Percentiles rank a stretch among this genome's conserved stretches.
Conservation (phyloP, 352 stramenopile species). For the Globisporangium spinosum region DNA sequence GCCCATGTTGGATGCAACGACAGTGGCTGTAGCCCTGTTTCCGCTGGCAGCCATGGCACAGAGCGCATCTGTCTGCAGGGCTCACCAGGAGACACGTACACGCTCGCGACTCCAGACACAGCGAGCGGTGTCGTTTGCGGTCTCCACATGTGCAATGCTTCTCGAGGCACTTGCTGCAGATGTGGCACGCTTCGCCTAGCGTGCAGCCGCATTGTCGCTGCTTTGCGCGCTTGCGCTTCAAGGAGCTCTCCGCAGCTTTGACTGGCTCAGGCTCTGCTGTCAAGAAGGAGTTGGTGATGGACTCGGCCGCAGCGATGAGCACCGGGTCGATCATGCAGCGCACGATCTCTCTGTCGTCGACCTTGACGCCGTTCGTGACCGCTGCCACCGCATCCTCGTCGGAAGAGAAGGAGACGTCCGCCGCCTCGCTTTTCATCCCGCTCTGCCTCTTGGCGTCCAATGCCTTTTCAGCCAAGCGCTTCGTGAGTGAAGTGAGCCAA, state of each 20-base stretch:
- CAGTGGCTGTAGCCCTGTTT: constrained; percentile 40
- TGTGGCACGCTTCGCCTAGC: constrained; percentile 41
- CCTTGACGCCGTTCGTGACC: background rate
- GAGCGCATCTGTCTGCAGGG: constrained; percentile 31
- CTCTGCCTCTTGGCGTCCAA: background rate
- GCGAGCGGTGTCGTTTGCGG: constrained; percentile 10
- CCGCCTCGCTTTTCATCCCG: background rate
- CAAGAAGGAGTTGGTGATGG: constrained; percentile 12
- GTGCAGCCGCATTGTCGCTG: constrained; percentile 42
- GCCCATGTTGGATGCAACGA: constrained; percentile 51
- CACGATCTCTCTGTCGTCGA: background rate
- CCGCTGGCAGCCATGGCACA: constrained; percentile 61
- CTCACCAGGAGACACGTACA: constrained; percentile 46
- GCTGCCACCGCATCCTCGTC: background rate
- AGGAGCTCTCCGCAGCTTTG: background rate
- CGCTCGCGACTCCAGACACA: constrained; percentile 62
- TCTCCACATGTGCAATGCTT: constrained; percentile 52
- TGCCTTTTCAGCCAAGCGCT: constrained; percentile 4
- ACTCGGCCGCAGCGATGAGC: constrained; percentile 10
- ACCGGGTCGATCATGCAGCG: background rate
- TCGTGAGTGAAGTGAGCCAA: background rate
- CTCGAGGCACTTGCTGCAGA: constrained; percentile 58
- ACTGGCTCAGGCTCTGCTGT: background rate
- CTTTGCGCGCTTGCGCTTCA: constrained; percentile 14
- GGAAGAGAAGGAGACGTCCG: background rate